phyloP scores from a whole-genome alignment of 768 basidiomycete genomes.

The Tephrocybe sp. region DNA sequence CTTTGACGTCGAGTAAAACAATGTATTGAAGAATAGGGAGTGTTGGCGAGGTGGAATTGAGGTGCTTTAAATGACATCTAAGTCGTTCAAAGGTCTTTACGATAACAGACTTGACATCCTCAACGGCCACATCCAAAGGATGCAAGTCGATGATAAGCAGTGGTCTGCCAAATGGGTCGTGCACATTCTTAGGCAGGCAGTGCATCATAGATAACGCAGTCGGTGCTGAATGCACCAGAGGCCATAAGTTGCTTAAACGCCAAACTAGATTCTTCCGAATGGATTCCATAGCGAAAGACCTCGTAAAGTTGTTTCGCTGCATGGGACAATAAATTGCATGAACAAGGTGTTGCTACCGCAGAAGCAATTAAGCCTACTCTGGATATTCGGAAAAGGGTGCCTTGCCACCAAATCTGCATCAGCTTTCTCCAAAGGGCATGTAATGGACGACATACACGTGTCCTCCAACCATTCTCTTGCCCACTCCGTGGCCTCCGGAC shows the following conservation, averaged over 20 bases:
- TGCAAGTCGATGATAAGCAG: conserved; percentile 55
- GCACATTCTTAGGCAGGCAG: conserved; percentile 53
- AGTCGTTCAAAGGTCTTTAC: conserved; percentile 57
- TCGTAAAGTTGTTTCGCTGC: conserved; percentile 69
- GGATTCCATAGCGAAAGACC: conserved; percentile 61
- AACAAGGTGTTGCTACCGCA: conserved; percentile 11
- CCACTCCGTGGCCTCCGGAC: conserved; percentile 46
- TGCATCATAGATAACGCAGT: conserved; percentile 37
- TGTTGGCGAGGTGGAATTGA: conserved; percentile 36
- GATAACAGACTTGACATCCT: conserved; percentile 40
- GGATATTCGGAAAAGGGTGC: conserved; percentile 58
- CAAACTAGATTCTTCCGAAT: conserved; percentile 55
- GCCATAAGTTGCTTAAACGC: conserved; percentile 51
- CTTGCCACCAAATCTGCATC: conserved; percentile 29
- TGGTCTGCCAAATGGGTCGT: conserved; percentile 67
- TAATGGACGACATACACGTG: conserved; percentile 56
- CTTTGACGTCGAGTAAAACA: conserved; percentile 62
- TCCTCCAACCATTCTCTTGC: conserved; percentile 66
- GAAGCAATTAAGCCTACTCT: conserved; percentile 44
- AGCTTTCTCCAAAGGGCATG: conserved; percentile 6
- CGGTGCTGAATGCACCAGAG: conserved; percentile 25
- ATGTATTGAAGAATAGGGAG: conserved; percentile 63
- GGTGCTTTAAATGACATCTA: conserved; percentile 50
- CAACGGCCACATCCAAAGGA: conserved; percentile 37
- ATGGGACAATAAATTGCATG: conserved; percentile 8